Evolutionary conservation across 306 rosid genomes (phyloP).

Genomic region (Dalbergia cochinchinensis): DNA sequence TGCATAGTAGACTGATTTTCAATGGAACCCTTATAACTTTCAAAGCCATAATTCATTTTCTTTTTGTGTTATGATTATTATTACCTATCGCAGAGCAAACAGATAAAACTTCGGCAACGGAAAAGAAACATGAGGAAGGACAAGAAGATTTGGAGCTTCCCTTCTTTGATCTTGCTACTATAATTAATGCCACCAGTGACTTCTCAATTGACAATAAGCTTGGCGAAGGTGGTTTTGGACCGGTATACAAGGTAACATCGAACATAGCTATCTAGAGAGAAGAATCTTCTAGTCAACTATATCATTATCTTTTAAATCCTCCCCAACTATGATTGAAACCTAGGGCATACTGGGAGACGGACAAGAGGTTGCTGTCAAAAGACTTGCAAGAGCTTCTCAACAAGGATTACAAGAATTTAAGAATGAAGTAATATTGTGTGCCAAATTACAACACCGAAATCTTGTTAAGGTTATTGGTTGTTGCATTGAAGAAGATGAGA

Average conservation of each 20-base stretch:
- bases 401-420: constrained; percentile 52
- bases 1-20: too few relatives aligned
- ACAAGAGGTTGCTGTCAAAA: constrained; percentile 57
- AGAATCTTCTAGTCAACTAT: too few relatives aligned
- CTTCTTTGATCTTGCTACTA: constrained; percentile 43
- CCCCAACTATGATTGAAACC: background rate
- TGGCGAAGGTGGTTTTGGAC: constrained; percentile 63
- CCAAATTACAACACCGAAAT: constrained; percentile 59
- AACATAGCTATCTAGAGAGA: background rate
- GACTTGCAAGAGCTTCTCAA: constrained; percentile 45
- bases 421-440: constrained; percentile 54
- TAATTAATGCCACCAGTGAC: constrained; percentile 51
- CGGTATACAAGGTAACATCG: constrained; percentile 51
- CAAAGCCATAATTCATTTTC: too few relatives aligned
- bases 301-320: too few relatives aligned
- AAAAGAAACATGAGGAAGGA: constrained; percentile 13
- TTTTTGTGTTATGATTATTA: too few relatives aligned
- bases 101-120: background rate
- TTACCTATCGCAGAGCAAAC: background rate
- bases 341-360: constrained; percentile 57
- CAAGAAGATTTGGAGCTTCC: constrained; percentile 62
- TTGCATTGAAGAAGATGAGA: constrained; percentile 48
- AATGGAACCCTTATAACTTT: too few relatives aligned
- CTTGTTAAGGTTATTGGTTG: constrained; percentile 59
- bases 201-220: constrained; percentile 54